Percentiles rank a stretch among this genome's conserved stretches.
phyloP scores from a whole-genome alignment of 192 early-diverging fungal species.

The Cetraspora pellucida region DNA sequence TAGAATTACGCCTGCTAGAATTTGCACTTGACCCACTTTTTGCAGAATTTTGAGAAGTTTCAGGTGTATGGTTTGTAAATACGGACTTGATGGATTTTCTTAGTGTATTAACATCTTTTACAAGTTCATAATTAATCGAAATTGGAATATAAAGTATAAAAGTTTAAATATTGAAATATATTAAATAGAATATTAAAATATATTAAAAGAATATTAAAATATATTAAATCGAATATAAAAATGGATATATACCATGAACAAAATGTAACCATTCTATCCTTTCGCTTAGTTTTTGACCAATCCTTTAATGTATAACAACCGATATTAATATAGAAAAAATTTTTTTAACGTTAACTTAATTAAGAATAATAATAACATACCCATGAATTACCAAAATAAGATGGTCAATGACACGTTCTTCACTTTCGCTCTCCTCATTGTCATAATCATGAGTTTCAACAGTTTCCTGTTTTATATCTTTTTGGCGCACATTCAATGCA shows the following conservation, averaged over 20 bases:
- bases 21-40: background rate
- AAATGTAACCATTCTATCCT: constrained; percentile 68
- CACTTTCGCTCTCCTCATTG: constrained; percentile 50
- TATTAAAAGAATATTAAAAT: background rate
- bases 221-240: background rate
- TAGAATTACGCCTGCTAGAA: background rate
- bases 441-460: constrained; percentile 52
- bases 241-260: constrained; percentile 46
- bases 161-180: background rate
- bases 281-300: constrained; percentile 83
- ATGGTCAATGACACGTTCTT: constrained; percentile 75
- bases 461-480: constrained; percentile 42
- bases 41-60: constrained; percentile 28
- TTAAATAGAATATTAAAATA: background rate
- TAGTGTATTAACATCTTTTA: constrained; percentile 67
- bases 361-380: constrained; percentile 29
- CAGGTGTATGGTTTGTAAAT: constrained; percentile 34
- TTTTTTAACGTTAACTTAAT: background rate
- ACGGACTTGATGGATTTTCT: constrained; percentile 68
- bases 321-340: background rate
- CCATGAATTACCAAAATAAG: constrained; percentile 84
- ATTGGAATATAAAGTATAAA: background rate
- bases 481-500: constrained; percentile 39
- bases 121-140: background rate
- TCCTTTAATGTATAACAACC: constrained; percentile 39